phyloP scores from a whole-genome alignment of 768 basidiomycete species.

The Kwoniella mangroviensis region DNA sequence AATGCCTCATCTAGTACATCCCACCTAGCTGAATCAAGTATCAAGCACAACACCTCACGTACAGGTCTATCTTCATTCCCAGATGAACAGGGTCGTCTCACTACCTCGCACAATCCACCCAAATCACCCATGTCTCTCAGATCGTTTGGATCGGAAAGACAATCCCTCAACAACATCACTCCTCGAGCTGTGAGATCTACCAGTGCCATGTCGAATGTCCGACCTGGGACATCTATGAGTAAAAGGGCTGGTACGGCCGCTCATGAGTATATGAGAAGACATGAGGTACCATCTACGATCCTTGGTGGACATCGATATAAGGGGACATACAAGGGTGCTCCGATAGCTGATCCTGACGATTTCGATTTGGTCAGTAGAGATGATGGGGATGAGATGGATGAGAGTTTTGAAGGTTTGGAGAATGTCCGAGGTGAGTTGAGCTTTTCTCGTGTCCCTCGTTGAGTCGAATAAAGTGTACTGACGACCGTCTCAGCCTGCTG shows the following conservation, averaged over 20 bases:
- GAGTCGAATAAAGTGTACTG: not conserved
- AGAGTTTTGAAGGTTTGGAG: slow-evolving; percentile 88
- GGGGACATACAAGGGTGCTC: slow-evolving; percentile 41
- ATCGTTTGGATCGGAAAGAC: slow-evolving; percentile 33
- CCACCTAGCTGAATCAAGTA: slow-evolving; percentile 24
- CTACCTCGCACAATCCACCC: slow-evolving; percentile 7
- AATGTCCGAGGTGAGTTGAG: slow-evolving; percentile 72
- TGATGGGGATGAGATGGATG: slow-evolving; percentile 60
- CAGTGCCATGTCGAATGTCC: slow-evolving; percentile 38
- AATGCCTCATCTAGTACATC: slow-evolving; percentile 8
- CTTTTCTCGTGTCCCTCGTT: not conserved
- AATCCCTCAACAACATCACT: slow-evolving; percentile 38
- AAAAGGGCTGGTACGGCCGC: slow-evolving; percentile 92
- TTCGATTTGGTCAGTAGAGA: slow-evolving; percentile 49
- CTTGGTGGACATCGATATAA: slow-evolving; percentile 52
- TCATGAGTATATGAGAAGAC: slow-evolving; percentile 80
- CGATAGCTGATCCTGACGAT: slow-evolving; percentile 39
- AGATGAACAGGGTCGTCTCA: slow-evolving; percentile 48
- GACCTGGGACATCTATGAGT: slow-evolving; percentile 60
- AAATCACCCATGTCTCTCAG: slow-evolving; percentile 45
- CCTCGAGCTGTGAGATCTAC: slow-evolving; percentile 34
- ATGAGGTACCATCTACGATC: slow-evolving; percentile 46
- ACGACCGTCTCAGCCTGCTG: slow-evolving; percentile 45
- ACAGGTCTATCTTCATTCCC: slow-evolving; percentile 14
- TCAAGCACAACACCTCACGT: slow-evolving; percentile 29